Evolutionary conservation across 108 stramenopile genomes (phyloP), one percentile per base, ranked within the genome.

Genomic region (Skeletonema menzelii): DNA sequence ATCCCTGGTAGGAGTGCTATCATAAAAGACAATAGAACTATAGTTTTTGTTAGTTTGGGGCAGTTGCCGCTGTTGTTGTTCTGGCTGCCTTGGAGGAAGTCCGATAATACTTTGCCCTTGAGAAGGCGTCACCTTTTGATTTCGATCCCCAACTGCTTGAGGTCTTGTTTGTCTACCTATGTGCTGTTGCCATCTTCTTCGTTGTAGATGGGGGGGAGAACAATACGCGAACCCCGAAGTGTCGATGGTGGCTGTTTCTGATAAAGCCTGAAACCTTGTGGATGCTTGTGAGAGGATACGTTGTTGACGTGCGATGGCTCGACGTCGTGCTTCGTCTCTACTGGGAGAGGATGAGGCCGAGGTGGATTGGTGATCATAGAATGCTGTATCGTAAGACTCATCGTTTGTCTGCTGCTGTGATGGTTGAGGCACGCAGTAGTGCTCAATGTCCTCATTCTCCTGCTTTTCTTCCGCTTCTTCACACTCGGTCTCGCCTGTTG

Each of bases 21-120:
- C 72, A 27, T 73, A 73, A 44, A 73, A 73, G n/a, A 73, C 56
- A 58, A 73, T 40, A 27, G 63, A 58, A 30, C 37, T 56, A 38
- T 49, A 67, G 12, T 58, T 34, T 58, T 59, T 74, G 2, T 35
- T 40, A 12, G 46, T 35, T 58, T 65, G 28, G n/a, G 24, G 24
- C n/a, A 1, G 15, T 32, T 13, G 19, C 40, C 38, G n/a, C 14
- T 69, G 8, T 10, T 19, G 34, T 1, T 20, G 13, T 8, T 4
- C 27, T 19, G 38, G 30, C 30, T 26, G 30, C 15, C 46, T 44
- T 71, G 56, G 26, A 24, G 31, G 19, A 58, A 4, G 27, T 58
- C 57, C 8, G 7, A 24, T 30, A 15, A 24, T 12, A 56, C 26
- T 56, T 56, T 24, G 24, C 1, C 22, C 56, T 27, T 10, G 14